Conservation (phyloP, 768 basidiomycete species). For the Lentinula sp. region DNA sequence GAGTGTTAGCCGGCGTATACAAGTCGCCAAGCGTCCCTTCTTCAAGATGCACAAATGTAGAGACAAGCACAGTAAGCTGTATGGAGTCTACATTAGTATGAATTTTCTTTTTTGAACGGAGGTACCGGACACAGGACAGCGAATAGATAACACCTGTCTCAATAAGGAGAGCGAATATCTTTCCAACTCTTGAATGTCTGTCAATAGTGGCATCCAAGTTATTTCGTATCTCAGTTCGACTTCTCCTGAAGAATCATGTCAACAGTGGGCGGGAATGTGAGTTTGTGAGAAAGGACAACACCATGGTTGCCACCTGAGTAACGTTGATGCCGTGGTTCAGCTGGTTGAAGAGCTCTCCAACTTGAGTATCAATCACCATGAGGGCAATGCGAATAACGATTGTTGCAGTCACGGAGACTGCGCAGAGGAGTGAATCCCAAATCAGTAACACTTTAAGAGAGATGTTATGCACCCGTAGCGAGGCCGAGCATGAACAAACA, state of each 20-base stretch:
- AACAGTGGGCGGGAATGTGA: neutral
- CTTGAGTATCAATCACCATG: neutral
- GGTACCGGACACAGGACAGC: neutral
- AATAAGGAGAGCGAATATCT: neutral
- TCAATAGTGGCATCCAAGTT: neutral
- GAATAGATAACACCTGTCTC: neutral
- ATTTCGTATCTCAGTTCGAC: neutral
- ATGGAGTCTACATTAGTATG: no score
- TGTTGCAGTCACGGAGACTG: neutral
- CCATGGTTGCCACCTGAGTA: conserved; percentile 8
- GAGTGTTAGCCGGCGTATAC: conserved; percentile 10
- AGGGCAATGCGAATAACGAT: neutral
- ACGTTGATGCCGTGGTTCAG: conserved; percentile 6
- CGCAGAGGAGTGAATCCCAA: no score
- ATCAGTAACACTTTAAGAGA: neutral
- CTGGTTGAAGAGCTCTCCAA: neutral
- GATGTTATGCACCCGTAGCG: neutral
- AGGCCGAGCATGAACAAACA: neutral
- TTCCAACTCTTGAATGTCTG: neutral
- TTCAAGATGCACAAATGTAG: conserved; percentile 8
- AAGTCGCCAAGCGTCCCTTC: conserved; percentile 12
- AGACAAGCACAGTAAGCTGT: conserved; percentile 7
- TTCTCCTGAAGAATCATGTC: neutral
- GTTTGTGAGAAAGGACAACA: conserved; percentile 11
- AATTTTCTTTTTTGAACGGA: neutral